Evolutionary conservation across 768 basidiomycete genomes (phyloP).

Genomic region (Gloeostereum incarnatum): DNA sequence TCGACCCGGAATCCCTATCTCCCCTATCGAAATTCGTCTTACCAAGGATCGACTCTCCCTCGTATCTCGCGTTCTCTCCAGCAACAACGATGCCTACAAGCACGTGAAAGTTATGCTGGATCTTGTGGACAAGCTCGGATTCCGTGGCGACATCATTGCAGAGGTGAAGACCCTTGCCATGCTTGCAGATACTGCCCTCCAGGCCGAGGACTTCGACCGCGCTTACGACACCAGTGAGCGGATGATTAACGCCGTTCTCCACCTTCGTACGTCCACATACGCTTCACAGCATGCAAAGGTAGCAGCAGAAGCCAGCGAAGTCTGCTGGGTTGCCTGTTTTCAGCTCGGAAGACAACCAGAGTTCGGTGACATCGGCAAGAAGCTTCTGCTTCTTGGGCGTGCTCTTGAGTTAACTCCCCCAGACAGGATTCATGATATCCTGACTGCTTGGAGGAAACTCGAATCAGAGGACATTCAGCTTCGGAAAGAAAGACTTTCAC

Average conservation of each 20-base stretch:
- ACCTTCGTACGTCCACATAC: slow-evolving; percentile 28
- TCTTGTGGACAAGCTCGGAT: slow-evolving; percentile 83
- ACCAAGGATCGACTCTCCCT: slow-evolving; percentile 83
- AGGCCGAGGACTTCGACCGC: slow-evolving; percentile 66
- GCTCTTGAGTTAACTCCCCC: slow-evolving; percentile 83
- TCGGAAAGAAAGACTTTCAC: slow-evolving; percentile 35
- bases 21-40: slow-evolving; percentile 89
- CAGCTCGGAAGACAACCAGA: slow-evolving; percentile 80
- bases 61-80: slow-evolving; percentile 79
- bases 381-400: slow-evolving; percentile 64
- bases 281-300: slow-evolving; percentile 24
- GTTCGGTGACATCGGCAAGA: slow-evolving; percentile 57
- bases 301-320: slow-evolving; percentile 57
- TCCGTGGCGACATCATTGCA: slow-evolving; percentile 58
- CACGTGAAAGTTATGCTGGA: slow-evolving; percentile 91
- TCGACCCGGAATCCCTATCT: slow-evolving; percentile 64
- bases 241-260: slow-evolving; percentile 59
- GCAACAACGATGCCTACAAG: slow-evolving; percentile 81
- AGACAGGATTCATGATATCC: slow-evolving; percentile 69
- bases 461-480: slow-evolving; percentile 55
- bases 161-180: slow-evolving; percentile 81
- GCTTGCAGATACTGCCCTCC: slow-evolving; percentile 83
- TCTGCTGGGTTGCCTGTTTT: slow-evolving; percentile 87
- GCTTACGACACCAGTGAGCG: slow-evolving; percentile 65
- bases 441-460: slow-evolving; percentile 66